A percentile compares a stretch with the other conserved stretches of the same genome.
Conservation (phyloP, 2,329 filamentous ascomycete genomes). For the Cladophialophora chaetospira region DNA sequence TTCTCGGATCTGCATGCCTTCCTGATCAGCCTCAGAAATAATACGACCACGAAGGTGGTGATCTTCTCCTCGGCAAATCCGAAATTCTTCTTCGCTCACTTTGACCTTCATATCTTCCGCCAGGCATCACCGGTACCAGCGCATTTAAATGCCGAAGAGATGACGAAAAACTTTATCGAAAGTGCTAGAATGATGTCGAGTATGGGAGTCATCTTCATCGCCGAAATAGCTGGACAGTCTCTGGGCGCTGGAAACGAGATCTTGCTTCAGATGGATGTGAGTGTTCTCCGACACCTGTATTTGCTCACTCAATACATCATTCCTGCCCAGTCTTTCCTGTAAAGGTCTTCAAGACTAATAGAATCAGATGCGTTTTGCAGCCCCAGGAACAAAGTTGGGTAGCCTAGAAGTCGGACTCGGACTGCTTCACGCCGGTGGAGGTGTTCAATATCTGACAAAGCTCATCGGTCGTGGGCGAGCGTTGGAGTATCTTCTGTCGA, state of each 20-base stretch:
- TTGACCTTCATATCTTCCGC: constrained; percentile 8
- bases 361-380: constrained; percentile 9
- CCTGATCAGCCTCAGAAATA: neutral
- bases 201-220: constrained; percentile 4
- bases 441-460: constrained; percentile 11
- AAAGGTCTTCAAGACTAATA: too few relatives aligned
- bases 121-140: neutral
- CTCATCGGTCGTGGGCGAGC: constrained; percentile 7
- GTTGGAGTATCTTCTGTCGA: constrained; percentile 8
- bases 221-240: constrained; percentile 8
- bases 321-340: too few relatives aligned
- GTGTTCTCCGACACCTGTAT: too few relatives aligned
- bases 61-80: constrained; percentile 15
- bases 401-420: constrained; percentile 3
- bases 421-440: constrained; percentile 3
- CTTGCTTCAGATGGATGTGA: constrained; percentile 14
- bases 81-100: constrained; percentile 11
- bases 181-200: constrained; percentile 8
- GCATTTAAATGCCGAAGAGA: neutral
- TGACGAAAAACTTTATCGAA: neutral
- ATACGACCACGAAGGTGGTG: constrained; percentile 3
- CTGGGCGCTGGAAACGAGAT: constrained; percentile 7
- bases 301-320: too few relatives aligned
- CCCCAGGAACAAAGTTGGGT: neutral
- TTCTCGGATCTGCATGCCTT: constrained; percentile 6